A percentile compares a stretch with the other conserved stretches of the same genome.
These are phyloP conservation scores for Phyllosticta paracitricarpa DNA, from an alignment of 2,329 filamentous ascomycete species.

Conservation along the genomic window DNA sequence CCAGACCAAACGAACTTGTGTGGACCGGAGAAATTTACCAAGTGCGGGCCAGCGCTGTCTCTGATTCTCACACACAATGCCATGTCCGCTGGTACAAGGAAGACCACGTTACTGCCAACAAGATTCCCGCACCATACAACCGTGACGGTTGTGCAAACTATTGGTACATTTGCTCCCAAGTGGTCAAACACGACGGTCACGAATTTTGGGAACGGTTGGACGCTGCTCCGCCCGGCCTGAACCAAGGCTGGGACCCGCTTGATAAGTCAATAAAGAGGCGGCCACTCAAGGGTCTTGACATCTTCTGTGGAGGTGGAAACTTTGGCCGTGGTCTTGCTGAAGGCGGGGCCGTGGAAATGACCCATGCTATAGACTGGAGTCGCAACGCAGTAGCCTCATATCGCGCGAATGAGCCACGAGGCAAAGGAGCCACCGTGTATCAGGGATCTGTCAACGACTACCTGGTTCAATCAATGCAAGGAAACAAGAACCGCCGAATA, in stretches of 20 bases:
- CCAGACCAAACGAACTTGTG: conserved; percentile 47
- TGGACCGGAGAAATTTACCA: conserved; percentile 40
- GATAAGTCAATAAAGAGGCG: conserved; percentile 4
- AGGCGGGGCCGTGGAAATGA: conserved; percentile 53
- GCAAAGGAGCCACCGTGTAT: conserved; percentile 43
- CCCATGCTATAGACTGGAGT: conserved; percentile 59
- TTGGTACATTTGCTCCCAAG: conserved; percentile 47
- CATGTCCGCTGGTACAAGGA: conserved; percentile 46
- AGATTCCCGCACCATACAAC: conserved; percentile 54
- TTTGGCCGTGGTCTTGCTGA: conserved; percentile 70
- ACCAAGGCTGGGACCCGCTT: conserved; percentile 47
- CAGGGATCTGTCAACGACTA: conserved; percentile 65
- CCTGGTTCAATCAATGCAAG: conserved; percentile 46
- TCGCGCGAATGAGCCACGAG: conserved; percentile 50
- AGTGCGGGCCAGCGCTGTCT: conserved; percentile 33
- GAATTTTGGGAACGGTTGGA: background rate
- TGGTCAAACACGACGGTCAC: background rate
- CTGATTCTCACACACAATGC: conserved; percentile 35
- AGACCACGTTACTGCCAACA: conserved; percentile 19
- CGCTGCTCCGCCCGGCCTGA: conserved; percentile 23
- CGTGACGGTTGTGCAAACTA: conserved; percentile 54
- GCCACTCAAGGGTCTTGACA: conserved; percentile 47
- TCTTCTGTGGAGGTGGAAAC: conserved; percentile 71
- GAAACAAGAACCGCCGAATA: conserved; percentile 30
- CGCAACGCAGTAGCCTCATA: conserved; percentile 59